Conservation (phyloP, 495 filamentous ascomycete genomes). For the Lindgomyces ingoldianus region DNA sequence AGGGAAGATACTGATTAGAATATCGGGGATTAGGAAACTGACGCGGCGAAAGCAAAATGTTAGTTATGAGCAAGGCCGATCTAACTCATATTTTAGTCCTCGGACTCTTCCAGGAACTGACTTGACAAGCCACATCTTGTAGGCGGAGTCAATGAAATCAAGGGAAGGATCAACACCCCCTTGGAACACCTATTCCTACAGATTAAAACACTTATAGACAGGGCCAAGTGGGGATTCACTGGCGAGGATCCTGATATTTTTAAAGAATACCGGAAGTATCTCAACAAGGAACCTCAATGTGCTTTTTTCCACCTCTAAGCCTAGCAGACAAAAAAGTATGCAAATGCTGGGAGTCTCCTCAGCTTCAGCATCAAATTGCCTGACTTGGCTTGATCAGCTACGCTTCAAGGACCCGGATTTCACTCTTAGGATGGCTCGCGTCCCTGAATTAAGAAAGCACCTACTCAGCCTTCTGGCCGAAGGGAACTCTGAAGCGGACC, state of each 20-base stretch:
- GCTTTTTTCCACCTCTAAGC: conserved; percentile 5
- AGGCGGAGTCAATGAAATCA: background rate
- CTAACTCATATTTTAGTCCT: background rate
- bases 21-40: conserved; percentile 2
- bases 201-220: background rate
- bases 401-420: background rate
- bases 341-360: conserved; percentile 16
- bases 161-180: background rate
- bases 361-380: background rate
- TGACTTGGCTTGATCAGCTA: conserved; percentile 6
- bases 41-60: conserved; percentile 13
- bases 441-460: background rate
- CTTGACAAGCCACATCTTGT: background rate
- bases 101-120: background rate
- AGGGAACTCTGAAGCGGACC: background rate
- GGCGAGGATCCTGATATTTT: background rate
- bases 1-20: conserved; percentile 3
- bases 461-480: conserved; percentile 3
- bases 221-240: background rate
- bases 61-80: conserved; percentile 15
- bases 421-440: conserved; percentile 3
- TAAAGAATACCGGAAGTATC: conserved; percentile 14
- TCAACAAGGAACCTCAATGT: conserved; percentile 1
- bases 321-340: background rate
- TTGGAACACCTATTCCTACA: background rate